phyloP scores from a whole-genome alignment of 1,284 basidiomycete species.

The Athelia psychrophila region DNA sequence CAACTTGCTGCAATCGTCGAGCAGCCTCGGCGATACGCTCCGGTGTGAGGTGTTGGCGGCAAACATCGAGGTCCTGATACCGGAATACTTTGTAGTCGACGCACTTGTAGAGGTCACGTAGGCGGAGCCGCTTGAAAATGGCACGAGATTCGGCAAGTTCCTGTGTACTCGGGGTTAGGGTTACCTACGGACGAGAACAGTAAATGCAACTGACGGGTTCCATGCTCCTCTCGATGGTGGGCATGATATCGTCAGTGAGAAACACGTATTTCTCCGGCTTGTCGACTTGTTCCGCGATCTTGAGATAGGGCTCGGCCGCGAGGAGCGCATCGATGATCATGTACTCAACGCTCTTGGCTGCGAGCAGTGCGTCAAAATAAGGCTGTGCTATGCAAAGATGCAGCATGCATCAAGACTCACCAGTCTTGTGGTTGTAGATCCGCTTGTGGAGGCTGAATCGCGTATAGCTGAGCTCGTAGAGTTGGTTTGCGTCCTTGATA shows the following conservation, averaged over 20 bases:
- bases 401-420: conserved; percentile 34
- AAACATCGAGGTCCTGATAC: conserved; percentile 39
- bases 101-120: conserved; percentile 62
- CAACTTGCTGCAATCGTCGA: conserved; percentile 28
- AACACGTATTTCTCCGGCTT: conserved; percentile 56
- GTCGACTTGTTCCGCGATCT: conserved; percentile 55
- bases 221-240: conserved; percentile 51
- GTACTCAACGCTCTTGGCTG: conserved; percentile 73
- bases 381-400: background rate
- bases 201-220: conserved; percentile 34
- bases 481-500: conserved; percentile 73
- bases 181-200: too few relatives aligned
- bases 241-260: conserved; percentile 66
- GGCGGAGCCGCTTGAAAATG: conserved; percentile 58
- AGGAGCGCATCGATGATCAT: conserved; percentile 77
- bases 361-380: background rate
- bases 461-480: conserved; percentile 70
- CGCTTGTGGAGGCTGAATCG: conserved; percentile 75
- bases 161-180: conserved; percentile 30
- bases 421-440: conserved; percentile 77
- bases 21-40: conserved; percentile 52
- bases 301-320: conserved; percentile 57
- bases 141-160: conserved; percentile 53
- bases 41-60: conserved; percentile 47
- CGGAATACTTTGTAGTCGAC: conserved; percentile 68